Evolutionary conservation across 805 yeast species (phyloP).

Genomic region (Lipomyces oligophaga): DNA sequence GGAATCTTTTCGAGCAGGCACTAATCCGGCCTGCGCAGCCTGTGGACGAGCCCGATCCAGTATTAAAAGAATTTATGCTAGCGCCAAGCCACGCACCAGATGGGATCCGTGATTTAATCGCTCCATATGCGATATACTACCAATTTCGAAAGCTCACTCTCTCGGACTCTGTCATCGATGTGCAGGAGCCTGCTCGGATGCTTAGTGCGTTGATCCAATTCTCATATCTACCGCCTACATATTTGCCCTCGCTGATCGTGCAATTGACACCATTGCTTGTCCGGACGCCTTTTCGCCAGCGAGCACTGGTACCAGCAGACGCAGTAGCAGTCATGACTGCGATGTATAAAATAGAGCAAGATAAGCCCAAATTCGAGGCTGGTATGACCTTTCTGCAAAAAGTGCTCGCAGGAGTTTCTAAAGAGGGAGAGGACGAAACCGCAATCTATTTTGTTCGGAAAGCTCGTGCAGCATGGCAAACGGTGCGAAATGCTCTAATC

Average conservation of each 20-base stretch:
- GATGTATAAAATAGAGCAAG: slow-evolving; percentile 30
- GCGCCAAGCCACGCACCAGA: slow-evolving; percentile 22
- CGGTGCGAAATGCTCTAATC: slow-evolving; percentile 26
- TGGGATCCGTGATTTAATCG: slow-evolving; percentile 33
- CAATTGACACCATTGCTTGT: slow-evolving; percentile 14
- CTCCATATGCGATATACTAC: slow-evolving; percentile 36
- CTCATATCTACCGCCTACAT: slow-evolving; percentile 31
- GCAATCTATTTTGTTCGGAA: slow-evolving; percentile 4
- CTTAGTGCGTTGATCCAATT: slow-evolving; percentile 33
- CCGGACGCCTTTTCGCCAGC: background rate
- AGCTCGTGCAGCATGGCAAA: slow-evolving; percentile 21
- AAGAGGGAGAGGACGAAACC: background rate
- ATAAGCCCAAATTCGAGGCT: slow-evolving; percentile 3
- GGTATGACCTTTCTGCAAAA: slow-evolving; percentile 26
- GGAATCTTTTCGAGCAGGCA: slow-evolving; percentile 35
- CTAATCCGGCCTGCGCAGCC: too few relatives aligned
- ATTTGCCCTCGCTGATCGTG: slow-evolving; percentile 12
- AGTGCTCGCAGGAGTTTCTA: slow-evolving; percentile 1
- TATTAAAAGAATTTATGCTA: slow-evolving; percentile 10
- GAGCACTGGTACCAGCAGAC: slow-evolving; percentile 23
- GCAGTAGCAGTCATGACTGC: slow-evolving; percentile 27
- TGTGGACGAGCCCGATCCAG: slow-evolving; percentile 17
- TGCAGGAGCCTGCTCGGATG: slow-evolving; percentile 25
- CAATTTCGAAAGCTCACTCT: slow-evolving; percentile 18
- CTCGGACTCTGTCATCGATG: slow-evolving; percentile 7